phyloP scores from a whole-genome alignment of 139 green algal species.

The Tetradesmus lagerheimii region DNA sequence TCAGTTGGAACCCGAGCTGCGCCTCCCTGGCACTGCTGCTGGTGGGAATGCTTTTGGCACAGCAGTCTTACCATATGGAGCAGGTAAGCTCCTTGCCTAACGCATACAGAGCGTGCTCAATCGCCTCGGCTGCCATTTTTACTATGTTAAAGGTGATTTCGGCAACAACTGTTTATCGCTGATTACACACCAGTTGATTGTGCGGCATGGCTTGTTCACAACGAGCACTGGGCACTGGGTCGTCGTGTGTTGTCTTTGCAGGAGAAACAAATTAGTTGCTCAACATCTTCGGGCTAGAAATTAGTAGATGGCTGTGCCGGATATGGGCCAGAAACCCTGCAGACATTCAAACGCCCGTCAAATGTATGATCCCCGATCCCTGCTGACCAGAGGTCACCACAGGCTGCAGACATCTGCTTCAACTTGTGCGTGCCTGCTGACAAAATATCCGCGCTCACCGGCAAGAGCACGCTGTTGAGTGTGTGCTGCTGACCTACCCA shows the following conservation, averaged over 20 bases:
- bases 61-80: slow-evolving; percentile 41
- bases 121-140: not conserved
- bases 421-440: no score
- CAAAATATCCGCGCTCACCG: no score
- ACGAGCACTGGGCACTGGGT: not conserved
- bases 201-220: not conserved
- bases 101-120: slow-evolving; percentile 37
- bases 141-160: not conserved
- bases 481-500: not conserved
- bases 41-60: not conserved
- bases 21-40: not conserved
- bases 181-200: not conserved
- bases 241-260: no score
- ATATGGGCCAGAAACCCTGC: not conserved
- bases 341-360: not conserved
- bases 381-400: no score
- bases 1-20: not conserved
- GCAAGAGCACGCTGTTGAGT: no score
- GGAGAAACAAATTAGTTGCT: no score
- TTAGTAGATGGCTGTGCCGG: no score
- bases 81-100: slow-evolving; percentile 54
- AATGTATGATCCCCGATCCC: not conserved
- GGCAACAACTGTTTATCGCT: not conserved
- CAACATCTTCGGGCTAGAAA: no score
- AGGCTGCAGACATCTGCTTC: no score